These are phyloP conservation scores for Fusarium pseudonygamai DNA, from an alignment of 2,329 filamentous ascomycete species.

Conservation along the genomic window DNA sequence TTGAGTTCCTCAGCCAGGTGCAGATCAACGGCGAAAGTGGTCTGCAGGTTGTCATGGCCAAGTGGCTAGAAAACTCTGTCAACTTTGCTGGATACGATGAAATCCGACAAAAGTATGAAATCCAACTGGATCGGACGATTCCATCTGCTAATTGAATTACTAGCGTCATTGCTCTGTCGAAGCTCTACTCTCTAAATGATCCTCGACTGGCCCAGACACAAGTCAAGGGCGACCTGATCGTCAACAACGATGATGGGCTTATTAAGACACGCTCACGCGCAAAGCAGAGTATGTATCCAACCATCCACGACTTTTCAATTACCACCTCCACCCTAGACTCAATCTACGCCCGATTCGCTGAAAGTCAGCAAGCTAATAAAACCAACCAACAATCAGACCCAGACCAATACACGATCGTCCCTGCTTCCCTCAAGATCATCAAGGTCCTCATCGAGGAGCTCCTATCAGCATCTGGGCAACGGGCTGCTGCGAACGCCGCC, in stretches of 20 bases:
- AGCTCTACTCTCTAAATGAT: slow-evolving; percentile 89
- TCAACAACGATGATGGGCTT: slow-evolving; percentile 74
- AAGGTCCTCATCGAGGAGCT: slow-evolving; percentile 96
- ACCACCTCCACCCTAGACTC: slow-evolving; percentile 25
- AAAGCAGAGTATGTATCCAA: slow-evolving; percentile 71
- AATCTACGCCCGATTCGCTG: slow-evolving; percentile 33
- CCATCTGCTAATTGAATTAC: slow-evolving; percentile 43
- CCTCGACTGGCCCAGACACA: slow-evolving; percentile 78
- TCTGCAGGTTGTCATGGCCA: slow-evolving; percentile 87
- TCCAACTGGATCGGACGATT: no score
- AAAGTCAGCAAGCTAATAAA: slow-evolving; percentile 42
- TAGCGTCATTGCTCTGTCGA: slow-evolving; percentile 91
- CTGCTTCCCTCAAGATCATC: slow-evolving; percentile 91
- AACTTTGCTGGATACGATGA: slow-evolving; percentile 99
- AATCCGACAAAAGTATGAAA: slow-evolving; percentile 88
- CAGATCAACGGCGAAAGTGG: slow-evolving; percentile 82
- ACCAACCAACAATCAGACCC: slow-evolving; percentile 67
- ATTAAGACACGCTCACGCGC: slow-evolving; percentile 96
- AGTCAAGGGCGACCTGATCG: slow-evolving; percentile 92
- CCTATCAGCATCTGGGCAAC: slow-evolving; percentile 77
- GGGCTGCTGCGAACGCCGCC: slow-evolving; percentile 68
- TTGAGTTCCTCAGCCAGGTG: slow-evolving; percentile 88
- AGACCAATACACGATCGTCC: slow-evolving; percentile 87
- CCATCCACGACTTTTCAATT: slow-evolving; percentile 27
- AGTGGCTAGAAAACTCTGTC: slow-evolving; percentile 97